Evolutionary conservation across 192 early-diverging fungal species (phyloP).

Genomic region (Podila clonocystis): DNA sequence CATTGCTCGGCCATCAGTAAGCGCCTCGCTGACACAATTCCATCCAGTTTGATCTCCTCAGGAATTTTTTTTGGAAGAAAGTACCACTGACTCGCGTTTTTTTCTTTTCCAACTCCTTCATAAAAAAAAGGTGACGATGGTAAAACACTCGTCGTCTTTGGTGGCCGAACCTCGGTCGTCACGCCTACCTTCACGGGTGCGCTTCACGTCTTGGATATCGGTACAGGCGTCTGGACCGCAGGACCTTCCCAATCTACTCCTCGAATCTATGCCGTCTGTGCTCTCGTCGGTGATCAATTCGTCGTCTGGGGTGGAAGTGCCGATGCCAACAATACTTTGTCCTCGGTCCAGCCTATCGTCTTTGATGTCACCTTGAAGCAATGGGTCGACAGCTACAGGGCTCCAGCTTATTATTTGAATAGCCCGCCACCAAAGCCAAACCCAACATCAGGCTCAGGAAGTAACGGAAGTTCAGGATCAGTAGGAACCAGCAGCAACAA

Average conservation of each 20-base stretch:
- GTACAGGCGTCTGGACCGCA: constrained; percentile 3
- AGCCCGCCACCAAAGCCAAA: constrained; percentile 3
- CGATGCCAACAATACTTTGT: constrained; percentile 6
- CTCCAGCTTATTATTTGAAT: constrained; percentile 9
- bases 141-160: constrained; percentile 7
- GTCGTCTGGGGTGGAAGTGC: constrained; percentile 13
- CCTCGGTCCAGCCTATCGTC: constrained; percentile 9
- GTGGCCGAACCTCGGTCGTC: constrained; percentile 11
- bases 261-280: constrained; percentile 13
- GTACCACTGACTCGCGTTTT: background rate
- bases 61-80: background rate
- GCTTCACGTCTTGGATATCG: constrained; percentile 6
- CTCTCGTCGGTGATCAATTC: constrained; percentile 8
- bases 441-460: constrained; percentile 2
- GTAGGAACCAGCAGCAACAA: background rate
- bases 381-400: constrained; percentile 8
- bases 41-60: background rate
- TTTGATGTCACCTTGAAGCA: constrained; percentile 12
- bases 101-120: background rate
- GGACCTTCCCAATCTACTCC: constrained; percentile 3
- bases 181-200: constrained; percentile 6
- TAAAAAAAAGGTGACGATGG: background rate
- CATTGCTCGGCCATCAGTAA: constrained; percentile 7
- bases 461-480: background rate
- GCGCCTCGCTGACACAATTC: background rate